phyloP scores from a whole-genome alignment of 2,329 filamentous ascomycete species.

The Fusarium zealandicum region DNA sequence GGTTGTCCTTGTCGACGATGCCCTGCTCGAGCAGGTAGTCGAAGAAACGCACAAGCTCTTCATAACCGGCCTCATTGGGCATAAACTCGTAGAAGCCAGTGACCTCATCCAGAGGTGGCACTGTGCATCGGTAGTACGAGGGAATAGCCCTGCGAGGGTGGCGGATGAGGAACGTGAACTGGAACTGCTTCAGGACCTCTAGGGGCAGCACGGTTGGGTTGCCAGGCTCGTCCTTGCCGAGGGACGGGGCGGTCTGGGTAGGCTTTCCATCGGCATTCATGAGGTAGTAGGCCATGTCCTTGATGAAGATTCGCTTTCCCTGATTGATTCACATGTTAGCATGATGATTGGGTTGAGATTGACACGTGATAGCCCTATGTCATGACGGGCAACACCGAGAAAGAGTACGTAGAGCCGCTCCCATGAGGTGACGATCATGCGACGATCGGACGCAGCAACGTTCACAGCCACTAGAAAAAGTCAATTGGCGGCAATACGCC shows the following conservation, averaged over 20 bases:
- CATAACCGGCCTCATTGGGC: conserved; percentile 87
- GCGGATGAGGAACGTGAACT: conserved; percentile 96
- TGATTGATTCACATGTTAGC: conserved; percentile 49
- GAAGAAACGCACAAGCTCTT: conserved; percentile 85
- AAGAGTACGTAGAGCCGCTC: neutral
- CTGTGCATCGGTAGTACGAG: conserved; percentile 92
- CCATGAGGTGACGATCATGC: conserved; percentile 4
- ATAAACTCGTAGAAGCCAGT: conserved; percentile 90
- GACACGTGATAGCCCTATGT: neutral
- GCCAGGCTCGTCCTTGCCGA: conserved; percentile 69
- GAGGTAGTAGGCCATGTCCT: conserved; percentile 95
- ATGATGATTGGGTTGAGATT: conserved; percentile 1
- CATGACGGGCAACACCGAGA: neutral
- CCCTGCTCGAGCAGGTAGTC: conserved; percentile 78
- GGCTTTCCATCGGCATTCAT: conserved; percentile 75
- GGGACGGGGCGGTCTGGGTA: conserved; percentile 78
- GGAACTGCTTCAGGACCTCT: conserved; percentile 77
- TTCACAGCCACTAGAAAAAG: conserved; percentile 3
- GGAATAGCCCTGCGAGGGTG: conserved; percentile 92
- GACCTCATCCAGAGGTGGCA: conserved; percentile 81
- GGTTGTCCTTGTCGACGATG: conserved; percentile 74
- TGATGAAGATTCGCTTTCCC: conserved; percentile 96
- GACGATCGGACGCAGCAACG: conserved; percentile 7
- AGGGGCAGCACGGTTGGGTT: conserved; percentile 89
- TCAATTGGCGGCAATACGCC: neutral